Evolutionary conservation across 768 basidiomycete species (phyloP).

Genomic region (Gloeopeniophorella convolvens): DNA sequence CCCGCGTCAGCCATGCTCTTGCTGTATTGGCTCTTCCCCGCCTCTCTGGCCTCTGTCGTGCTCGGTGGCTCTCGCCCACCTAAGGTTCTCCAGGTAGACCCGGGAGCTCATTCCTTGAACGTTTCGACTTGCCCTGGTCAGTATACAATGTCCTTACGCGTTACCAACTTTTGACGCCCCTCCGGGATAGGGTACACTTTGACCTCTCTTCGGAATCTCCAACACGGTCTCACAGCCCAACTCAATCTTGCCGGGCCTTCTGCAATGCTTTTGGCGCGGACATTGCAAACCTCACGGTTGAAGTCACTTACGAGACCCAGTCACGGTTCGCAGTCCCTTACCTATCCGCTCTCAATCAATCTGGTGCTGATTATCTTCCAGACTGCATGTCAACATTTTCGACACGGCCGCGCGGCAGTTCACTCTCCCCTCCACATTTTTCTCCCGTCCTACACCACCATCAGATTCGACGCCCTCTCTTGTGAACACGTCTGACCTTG

Average conservation of each 20-base stretch:
- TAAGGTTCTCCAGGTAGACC: too few relatives aligned
- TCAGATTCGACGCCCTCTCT: conserved; percentile 24
- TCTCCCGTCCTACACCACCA: conserved; percentile 32
- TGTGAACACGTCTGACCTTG: conserved; percentile 48
- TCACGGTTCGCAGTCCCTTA: too few relatives aligned
- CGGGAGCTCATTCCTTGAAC: not conserved
- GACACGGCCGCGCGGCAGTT: conserved; percentile 59
- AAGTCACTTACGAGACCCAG: too few relatives aligned
- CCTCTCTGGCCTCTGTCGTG: too few relatives aligned
- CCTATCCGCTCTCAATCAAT: too few relatives aligned
- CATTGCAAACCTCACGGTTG: conserved; percentile 20
- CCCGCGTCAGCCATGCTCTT: too few relatives aligned
- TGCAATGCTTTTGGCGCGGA: conserved; percentile 26
- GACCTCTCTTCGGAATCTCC: conserved; percentile 7
- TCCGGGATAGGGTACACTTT: not conserved
- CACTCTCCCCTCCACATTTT: conserved; percentile 51
- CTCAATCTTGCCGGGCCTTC: conserved; percentile 19
- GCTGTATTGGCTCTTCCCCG: too few relatives aligned
- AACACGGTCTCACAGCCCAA: conserved; percentile 18
- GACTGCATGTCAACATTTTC: conserved; percentile 62
- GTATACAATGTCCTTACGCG: not conserved
- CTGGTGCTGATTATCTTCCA: too few relatives aligned
- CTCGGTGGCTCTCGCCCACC: too few relatives aligned
- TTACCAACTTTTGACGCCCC: not conserved
- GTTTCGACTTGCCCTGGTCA: not conserved